Evolutionary conservation across 768 basidiomycete species (phyloP).

Genomic region (Coprinellus micaceus): DNA sequence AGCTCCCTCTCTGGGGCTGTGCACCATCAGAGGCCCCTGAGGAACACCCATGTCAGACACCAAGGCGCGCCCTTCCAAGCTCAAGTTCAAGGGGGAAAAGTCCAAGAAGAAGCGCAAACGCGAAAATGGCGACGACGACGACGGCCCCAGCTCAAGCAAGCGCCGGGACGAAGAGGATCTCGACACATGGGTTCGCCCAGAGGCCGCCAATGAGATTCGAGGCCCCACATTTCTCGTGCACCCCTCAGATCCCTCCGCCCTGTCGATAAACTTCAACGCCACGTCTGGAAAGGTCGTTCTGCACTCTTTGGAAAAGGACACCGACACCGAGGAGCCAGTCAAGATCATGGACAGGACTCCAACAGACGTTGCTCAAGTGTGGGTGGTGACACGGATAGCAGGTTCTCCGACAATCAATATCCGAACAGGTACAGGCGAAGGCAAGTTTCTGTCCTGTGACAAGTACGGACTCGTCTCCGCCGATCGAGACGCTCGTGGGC

Average conservation of each 20-base stretch:
- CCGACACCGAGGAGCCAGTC: slow-evolving; percentile 38
- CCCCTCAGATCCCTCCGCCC: slow-evolving; percentile 74
- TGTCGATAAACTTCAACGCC: slow-evolving; percentile 74
- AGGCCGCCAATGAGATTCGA: slow-evolving; percentile 67
- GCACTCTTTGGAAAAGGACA: slow-evolving; percentile 58
- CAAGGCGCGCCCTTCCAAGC: slow-evolving; percentile 66
- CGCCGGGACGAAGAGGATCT: slow-evolving; percentile 61
- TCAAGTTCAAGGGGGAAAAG: slow-evolving; percentile 90
- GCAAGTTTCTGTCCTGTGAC: slow-evolving; percentile 89
- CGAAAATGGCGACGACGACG: slow-evolving; percentile 52
- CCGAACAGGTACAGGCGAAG: slow-evolving; percentile 81
- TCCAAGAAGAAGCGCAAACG: slow-evolving; percentile 77
- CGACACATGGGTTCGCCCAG: slow-evolving; percentile 79
- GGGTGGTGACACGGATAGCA: slow-evolving; percentile 85
- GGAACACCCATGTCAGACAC: slow-evolving; percentile 36
- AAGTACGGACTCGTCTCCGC: slow-evolving; percentile 79
- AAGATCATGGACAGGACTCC: slow-evolving; percentile 65
- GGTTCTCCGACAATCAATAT: slow-evolving; percentile 83
- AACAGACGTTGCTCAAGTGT: slow-evolving; percentile 82
- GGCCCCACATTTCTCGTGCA: slow-evolving; percentile 86
- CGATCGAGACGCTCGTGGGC: slow-evolving; percentile 84
- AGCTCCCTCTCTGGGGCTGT: too few relatives aligned
- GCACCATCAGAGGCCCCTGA: too few relatives aligned
- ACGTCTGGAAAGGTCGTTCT: slow-evolving; percentile 73
- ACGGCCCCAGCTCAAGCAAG: slow-evolving; percentile 42